A percentile compares a stretch with the other conserved stretches of the same genome.
Evolutionary conservation across 164 flowering plant genomes (phyloP).

Genomic region (Dillenia turbinata): DNA sequence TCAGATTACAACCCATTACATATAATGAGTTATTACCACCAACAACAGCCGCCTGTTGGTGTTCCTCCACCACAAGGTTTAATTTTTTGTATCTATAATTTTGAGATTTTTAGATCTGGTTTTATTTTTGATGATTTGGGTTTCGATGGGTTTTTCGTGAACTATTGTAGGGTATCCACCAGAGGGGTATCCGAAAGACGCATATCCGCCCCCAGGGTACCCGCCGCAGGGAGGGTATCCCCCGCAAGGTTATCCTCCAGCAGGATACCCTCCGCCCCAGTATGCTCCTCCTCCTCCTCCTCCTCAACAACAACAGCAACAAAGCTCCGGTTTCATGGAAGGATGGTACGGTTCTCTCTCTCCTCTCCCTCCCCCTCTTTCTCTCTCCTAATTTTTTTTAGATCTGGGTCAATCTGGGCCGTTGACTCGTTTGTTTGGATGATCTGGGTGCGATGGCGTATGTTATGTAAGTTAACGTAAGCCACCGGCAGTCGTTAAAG

Average conservation of each 20-base stretch:
- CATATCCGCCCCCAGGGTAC: conserved; percentile 68
- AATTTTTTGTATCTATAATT: background rate
- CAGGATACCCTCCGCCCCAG: conserved; percentile 24
- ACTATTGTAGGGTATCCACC: conserved; percentile 60
- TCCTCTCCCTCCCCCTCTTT: conserved; percentile 4
- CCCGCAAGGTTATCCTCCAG: conserved; percentile 36
- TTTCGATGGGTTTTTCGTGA: background rate
- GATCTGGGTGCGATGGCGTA: background rate
- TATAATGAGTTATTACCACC: conserved; percentile 76
- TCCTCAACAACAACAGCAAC: conserved; percentile 28
- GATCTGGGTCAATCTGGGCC: background rate
- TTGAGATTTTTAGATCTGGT: background rate
- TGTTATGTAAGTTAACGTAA: too few relatives aligned
- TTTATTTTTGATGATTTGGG: background rate
- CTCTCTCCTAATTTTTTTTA: background rate
- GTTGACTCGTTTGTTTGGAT: background rate
- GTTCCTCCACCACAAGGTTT: conserved; percentile 91
- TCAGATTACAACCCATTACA: background rate
- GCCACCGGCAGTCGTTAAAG: too few relatives aligned
- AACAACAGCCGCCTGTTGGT: conserved; percentile 82
- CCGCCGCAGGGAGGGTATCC: conserved; percentile 36
- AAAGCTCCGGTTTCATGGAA: conserved; percentile 38
- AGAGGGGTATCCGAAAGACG: conserved; percentile 74
- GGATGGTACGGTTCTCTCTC: conserved; percentile 42
- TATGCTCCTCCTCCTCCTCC: conserved; percentile 51